A percentile compares a stretch with the other conserved stretches of the same genome.
These are phyloP conservation scores for Fennellomyces sp. DNA, from an alignment of 371 early-diverging fungal genomes.

Conservation along the genomic window DNA sequence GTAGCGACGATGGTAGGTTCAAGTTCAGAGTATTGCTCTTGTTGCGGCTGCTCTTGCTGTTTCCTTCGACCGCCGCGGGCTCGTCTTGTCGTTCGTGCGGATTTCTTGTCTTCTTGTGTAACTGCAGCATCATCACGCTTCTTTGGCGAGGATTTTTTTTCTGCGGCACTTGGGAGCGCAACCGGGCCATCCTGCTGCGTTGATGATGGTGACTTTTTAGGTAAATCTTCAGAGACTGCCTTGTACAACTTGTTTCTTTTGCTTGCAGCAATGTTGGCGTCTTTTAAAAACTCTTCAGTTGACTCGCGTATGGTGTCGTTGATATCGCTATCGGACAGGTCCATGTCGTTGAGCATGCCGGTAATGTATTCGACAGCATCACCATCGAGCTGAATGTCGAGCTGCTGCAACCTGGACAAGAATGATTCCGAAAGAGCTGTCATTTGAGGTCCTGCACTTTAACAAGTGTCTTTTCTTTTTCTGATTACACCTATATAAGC, in stretches of 20 bases:
- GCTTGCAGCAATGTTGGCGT: conserved; percentile 52
- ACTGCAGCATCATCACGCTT: neutral
- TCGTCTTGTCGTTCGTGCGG: neutral
- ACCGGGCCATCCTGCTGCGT: neutral
- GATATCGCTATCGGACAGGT: conserved; percentile 21
- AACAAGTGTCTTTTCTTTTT: no score
- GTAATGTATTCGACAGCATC: conserved; percentile 52
- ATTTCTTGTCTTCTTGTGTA: neutral
- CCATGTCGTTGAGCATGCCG: conserved; percentile 44
- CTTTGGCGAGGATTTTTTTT: neutral
- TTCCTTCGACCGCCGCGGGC: conserved; percentile 4
- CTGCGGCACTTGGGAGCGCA: neutral
- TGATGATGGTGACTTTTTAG: neutral
- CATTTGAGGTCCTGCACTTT: no score
- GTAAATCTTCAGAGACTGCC: neutral
- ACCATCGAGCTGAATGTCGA: conserved; percentile 42
- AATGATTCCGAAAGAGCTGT: neutral
- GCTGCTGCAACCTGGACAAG: neutral
- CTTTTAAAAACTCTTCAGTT: conserved; percentile 66
- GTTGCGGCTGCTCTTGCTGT: conserved; percentile 32
- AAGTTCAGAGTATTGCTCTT: conserved; percentile 14
- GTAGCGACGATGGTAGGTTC: conserved; percentile 65
- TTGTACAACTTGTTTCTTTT: neutral
- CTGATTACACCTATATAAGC: no score
- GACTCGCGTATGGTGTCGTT: conserved; percentile 57